These are phyloP conservation scores for Hericium alpestre DNA, from an alignment of 768 basidiomycete species.

Conservation along the genomic window DNA sequence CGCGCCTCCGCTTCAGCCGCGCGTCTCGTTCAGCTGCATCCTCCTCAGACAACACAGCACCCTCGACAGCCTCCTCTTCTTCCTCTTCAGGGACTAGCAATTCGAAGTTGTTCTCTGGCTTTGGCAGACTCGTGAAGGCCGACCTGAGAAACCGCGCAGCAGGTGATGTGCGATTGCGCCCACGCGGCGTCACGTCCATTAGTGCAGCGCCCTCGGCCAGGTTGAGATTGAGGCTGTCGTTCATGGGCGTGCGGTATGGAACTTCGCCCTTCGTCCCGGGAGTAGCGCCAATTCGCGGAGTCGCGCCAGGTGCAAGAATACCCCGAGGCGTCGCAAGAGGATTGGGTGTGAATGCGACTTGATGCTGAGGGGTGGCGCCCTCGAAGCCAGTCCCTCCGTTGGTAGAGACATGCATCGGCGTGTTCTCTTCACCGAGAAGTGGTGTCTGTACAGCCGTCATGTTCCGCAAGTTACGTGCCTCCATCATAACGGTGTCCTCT, in stretches of 20 bases:
- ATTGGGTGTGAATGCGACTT: conserved; percentile 89
- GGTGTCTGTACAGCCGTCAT: conserved; percentile 92
- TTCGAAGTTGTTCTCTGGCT: conserved; percentile 96
- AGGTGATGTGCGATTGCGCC: conserved; percentile 48
- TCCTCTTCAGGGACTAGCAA: conserved; percentile 86
- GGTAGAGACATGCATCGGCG: conserved; percentile 68
- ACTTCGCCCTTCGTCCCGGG: conserved; percentile 33
- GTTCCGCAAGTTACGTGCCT: conserved; percentile 90
- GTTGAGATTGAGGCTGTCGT: conserved; percentile 89
- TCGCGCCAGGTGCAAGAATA: no score
- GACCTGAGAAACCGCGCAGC: conserved; percentile 69
- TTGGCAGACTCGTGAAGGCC: conserved; percentile 76
- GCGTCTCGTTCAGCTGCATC: conserved; percentile 92
- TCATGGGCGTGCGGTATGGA: conserved; percentile 87
- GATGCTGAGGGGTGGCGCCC: conserved; percentile 87
- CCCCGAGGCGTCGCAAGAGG: conserved; percentile 83
- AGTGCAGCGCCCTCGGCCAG: conserved; percentile 45
- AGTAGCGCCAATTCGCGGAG: conserved; percentile 33
- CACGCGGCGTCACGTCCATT: conserved; percentile 62
- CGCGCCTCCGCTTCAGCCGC: conserved; percentile 46
- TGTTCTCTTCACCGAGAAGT: conserved; percentile 93
- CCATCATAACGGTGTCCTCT: conserved; percentile 93
- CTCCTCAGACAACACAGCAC: conserved; percentile 45
- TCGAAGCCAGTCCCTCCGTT: conserved; percentile 89
- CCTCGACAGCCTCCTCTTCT: conserved; percentile 36